Conservation (phyloP, 129 eudicot genomes). For the Pittosporum tobira region DNA sequence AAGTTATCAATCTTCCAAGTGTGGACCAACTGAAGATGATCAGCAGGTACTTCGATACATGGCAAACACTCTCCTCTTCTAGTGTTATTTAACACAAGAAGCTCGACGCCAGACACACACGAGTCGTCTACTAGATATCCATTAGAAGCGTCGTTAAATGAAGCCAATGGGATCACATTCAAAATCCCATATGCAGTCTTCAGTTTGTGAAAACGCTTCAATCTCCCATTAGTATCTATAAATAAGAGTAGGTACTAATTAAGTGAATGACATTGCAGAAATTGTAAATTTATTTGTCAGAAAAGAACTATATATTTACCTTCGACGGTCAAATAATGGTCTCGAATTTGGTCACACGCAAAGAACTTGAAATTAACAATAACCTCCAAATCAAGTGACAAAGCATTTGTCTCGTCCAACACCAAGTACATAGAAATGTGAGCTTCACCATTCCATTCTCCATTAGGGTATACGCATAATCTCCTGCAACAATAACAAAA, state of each 20-base stretch:
- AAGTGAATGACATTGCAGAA: no score
- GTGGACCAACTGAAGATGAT: no score
- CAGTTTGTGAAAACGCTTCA: conserved; percentile 2
- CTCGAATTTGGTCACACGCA: conserved; percentile 4
- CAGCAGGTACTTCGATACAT: neutral
- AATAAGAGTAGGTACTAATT: no score
- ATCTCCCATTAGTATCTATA: neutral
- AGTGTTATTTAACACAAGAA: neutral
- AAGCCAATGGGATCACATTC: neutral
- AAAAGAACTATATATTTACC: neutral
- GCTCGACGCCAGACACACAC: conserved; percentile 6
- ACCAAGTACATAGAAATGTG: conserved; percentile 1
- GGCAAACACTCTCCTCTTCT: neutral
- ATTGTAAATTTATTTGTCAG: neutral
- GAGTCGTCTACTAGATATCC: neutral
- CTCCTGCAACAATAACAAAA: neutral
- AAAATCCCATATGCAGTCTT: conserved; percentile 6
- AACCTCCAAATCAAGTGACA: neutral
- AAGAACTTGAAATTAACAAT: neutral
- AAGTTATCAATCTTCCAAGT: conserved; percentile 12
- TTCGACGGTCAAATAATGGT: conserved; percentile 1
- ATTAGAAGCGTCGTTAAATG: conserved; percentile 5
- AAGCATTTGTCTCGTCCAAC: neutral
- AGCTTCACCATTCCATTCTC: neutral
- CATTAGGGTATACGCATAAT: neutral